Conservation (phyloP, 2,329 filamentous ascomycete genomes). For the Xylariaceae sp. region DNA sequence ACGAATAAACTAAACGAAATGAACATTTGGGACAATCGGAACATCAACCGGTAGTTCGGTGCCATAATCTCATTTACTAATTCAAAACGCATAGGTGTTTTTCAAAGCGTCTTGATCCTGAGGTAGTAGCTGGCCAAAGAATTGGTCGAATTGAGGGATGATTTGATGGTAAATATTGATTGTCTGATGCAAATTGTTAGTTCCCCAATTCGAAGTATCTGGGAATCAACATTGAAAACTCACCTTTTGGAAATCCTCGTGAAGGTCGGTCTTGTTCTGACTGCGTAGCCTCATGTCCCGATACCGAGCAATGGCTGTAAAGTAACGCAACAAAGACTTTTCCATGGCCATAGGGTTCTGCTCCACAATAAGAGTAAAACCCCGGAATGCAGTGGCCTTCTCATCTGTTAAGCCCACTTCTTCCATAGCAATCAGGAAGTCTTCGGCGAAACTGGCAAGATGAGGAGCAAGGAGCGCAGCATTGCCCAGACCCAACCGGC, state of each 20-base stretch:
- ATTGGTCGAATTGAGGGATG: slow-evolving; percentile 54
- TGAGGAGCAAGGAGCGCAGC: slow-evolving; percentile 71
- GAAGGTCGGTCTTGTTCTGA: slow-evolving; percentile 58
- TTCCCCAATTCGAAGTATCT: neutral
- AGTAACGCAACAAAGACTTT: slow-evolving; percentile 73
- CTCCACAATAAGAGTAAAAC: slow-evolving; percentile 78
- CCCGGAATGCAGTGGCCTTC: slow-evolving; percentile 88
- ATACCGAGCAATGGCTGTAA: slow-evolving; percentile 76
- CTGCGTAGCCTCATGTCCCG: slow-evolving; percentile 56
- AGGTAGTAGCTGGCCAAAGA: slow-evolving; percentile 45
- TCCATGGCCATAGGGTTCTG: slow-evolving; percentile 92
- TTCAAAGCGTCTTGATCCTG: slow-evolving; percentile 47
- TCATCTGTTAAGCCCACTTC: slow-evolving; percentile 86
- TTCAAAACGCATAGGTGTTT: slow-evolving; percentile 42
- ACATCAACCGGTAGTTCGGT: neutral
- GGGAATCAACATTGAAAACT: slow-evolving; percentile 27
- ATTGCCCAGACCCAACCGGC: slow-evolving; percentile 76
- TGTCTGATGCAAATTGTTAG: slow-evolving; percentile 35
- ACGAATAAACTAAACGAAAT: neutral
- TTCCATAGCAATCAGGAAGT: slow-evolving; percentile 76
- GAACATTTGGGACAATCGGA: neutral
- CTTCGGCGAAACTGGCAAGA: slow-evolving; percentile 70
- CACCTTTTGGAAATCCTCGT: slow-evolving; percentile 72
- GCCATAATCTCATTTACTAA: neutral
- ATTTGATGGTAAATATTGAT: slow-evolving; percentile 52